Conservation (phyloP, 495 filamentous ascomycete genomes). For the Aspergillus wentii region DNA sequence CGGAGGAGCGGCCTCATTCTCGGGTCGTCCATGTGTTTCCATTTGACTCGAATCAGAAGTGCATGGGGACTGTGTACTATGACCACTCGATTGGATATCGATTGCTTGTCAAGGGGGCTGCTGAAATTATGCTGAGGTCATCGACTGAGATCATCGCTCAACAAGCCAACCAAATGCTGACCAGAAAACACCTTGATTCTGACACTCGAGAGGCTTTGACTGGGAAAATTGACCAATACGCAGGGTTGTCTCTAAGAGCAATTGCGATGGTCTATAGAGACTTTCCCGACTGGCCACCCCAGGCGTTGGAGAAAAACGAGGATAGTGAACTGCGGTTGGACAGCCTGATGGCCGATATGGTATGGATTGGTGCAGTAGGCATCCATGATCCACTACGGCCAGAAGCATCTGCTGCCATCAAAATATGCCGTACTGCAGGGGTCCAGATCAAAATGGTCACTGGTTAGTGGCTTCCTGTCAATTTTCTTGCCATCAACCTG, state of each 20-base stretch:
- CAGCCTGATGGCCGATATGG: constrained; percentile 60
- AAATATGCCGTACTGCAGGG: constrained; percentile 68
- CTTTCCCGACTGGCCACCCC: constrained; percentile 57
- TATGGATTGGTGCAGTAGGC: constrained; percentile 56
- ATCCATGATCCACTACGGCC: constrained; percentile 66
- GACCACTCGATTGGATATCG: constrained; percentile 50
- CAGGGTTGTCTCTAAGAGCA: constrained; percentile 54
- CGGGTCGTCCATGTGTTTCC: constrained; percentile 59
- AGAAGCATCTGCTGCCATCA: constrained; percentile 72
- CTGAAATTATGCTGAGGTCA: constrained; percentile 55
- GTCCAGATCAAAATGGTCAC: constrained; percentile 89
- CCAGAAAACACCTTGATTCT: too few species aligned
- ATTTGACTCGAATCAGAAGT: constrained; percentile 65
- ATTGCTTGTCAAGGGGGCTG: constrained; percentile 64
- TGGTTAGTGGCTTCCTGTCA: too few species aligned
- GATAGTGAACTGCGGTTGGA: too few species aligned
- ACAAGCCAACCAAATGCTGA: constrained; percentile 19
- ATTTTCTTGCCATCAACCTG: too few species aligned
- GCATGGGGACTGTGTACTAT: constrained; percentile 62
- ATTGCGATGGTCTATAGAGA: constrained; percentile 62
- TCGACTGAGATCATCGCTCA: constrained; percentile 30
- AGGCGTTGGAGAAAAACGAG: constrained; percentile 53
- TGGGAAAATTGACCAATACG: constrained; percentile 54
- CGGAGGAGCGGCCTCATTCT: constrained; percentile 51
- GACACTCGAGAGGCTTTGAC: too few species aligned